A percentile compares a stretch with the other conserved stretches of the same genome.
Evolutionary conservation across 352 stramenopile genomes (phyloP).

Genomic region (Pythium rishiriense): DNA sequence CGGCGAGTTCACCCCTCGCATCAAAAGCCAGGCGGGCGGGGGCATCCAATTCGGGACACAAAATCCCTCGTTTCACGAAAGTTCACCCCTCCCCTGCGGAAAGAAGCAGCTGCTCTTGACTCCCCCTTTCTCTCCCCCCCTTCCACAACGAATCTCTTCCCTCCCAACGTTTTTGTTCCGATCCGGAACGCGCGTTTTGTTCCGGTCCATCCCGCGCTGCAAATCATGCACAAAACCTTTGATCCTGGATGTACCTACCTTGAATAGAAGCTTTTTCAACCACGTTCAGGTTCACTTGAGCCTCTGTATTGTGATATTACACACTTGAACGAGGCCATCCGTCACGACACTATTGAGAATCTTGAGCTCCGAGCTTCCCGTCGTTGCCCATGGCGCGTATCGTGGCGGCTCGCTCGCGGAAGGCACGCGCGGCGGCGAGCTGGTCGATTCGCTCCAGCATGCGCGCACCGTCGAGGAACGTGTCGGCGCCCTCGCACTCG

Average conservation of each 20-base stretch:
- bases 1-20: neutral
- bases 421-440: conserved; percentile 20
- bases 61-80: conserved; percentile 16
- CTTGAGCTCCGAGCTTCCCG: neutral
- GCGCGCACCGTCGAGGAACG: neutral
- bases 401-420: conserved; percentile 24
- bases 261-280: neutral
- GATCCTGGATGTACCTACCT: neutral
- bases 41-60: conserved; percentile 7
- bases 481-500: conserved; percentile 3
- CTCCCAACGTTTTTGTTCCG: conserved; percentile 6
- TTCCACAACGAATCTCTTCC: conserved; percentile 12
- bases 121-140: conserved; percentile 6
- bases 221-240: neutral
- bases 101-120: conserved; percentile 2
- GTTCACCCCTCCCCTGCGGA: conserved; percentile 12
- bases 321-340: neutral
- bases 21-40: neutral
- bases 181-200: neutral
- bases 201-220: neutral
- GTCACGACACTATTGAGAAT: no score
- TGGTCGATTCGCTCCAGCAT: conserved; percentile 13
- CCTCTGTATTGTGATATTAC: neutral
- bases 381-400: conserved; percentile 1
- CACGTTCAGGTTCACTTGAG: no score